Base-by-base conservation (phyloP, 345 rosid species). In the Hibiscus syriacus region DNA sequence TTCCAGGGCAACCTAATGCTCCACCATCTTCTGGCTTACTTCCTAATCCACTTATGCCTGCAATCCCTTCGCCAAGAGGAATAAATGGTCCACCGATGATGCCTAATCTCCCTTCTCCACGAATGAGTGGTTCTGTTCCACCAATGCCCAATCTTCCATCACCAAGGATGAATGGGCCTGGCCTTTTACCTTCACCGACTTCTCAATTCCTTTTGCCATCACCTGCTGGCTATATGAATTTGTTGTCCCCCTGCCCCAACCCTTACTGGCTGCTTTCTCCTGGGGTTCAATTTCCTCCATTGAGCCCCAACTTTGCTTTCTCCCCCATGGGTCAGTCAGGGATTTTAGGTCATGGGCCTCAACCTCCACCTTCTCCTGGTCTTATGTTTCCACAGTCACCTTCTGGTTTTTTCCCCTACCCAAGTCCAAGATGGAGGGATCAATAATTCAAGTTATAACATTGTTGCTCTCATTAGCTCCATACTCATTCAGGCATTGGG, bases 361-460 rank as follows among this genome's bases (percentile, higher is more conserved):
- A 79, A 45, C 91, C 96, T 25, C 98, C 88, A 34, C 87, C 75
- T 14, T 92, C 97, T 16, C 95, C 97, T 8, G 91, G 98, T 43
- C 53, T 79, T 49, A 39, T 10, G 45, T 90, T 83, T 54, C 98
- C 98, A 1, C 76, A 79, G 4, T 90, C 98, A 59, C 96, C 94
- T 8, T 78, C 93, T 32, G 82, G 87, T 19, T 83, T 85, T 78
- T 92, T 86, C 20, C 85, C 96, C 0, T 68, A 78, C 45, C 73
- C 84, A 7, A 90, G 98, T 73, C 98, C 98, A 53, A 82, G 86
- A 76, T 90, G 95, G 96, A 86, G 85, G 73, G 81, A 77, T 72
- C 85, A 84, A 45, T 84, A 81, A 70, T 67, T 65, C 62, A 52
- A 9, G 45, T 39, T 39, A 39, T 39, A 39, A 39, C 45, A 39